Evolutionary conservation across 2,329 filamentous ascomycete genomes (phyloP).

Genomic region (Aspergillus ochraceus): DNA sequence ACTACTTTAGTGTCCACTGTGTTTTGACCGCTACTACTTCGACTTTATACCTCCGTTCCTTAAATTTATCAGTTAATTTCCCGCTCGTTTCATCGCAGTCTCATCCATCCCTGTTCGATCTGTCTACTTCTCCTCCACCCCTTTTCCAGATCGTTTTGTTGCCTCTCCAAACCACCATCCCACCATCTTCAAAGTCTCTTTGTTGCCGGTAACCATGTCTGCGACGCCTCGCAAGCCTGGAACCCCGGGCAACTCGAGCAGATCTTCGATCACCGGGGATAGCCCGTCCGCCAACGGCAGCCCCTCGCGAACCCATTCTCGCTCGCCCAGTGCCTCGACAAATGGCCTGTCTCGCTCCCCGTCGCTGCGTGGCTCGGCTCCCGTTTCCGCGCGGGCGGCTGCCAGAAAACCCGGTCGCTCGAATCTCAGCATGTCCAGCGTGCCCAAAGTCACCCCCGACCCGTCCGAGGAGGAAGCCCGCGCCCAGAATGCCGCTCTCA

Average conservation of each 20-base stretch:
- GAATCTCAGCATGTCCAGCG: conserved; percentile 44
- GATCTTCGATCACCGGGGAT: conserved; percentile 31
- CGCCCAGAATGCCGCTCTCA: conserved; percentile 73
- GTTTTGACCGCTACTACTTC: conserved; percentile 30
- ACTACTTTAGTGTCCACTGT: conserved; percentile 20
- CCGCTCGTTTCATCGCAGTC: conserved; percentile 22
- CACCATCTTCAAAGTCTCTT: neutral
- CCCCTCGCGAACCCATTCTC: conserved; percentile 38
- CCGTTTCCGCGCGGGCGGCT: conserved; percentile 72
- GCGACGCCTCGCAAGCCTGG: conserved; percentile 45
- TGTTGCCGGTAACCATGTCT: conserved; percentile 38
- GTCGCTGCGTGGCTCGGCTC: conserved; percentile 57
- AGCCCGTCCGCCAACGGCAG: conserved; percentile 34
- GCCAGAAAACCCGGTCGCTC: conserved; percentile 57
- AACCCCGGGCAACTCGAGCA: conserved; percentile 34
- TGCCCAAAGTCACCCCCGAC: conserved; percentile 49
- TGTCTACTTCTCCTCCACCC: conserved; percentile 4
- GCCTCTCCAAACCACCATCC: conserved; percentile 5
- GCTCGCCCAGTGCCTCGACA: conserved; percentile 52
- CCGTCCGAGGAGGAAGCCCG: conserved; percentile 68
- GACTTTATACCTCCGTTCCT: conserved; percentile 20
- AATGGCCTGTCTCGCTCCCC: conserved; percentile 59
- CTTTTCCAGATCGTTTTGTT: conserved; percentile 15
- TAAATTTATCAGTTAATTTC: conserved; percentile 28
- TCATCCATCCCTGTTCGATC: conserved; percentile 3